Percentiles rank a stretch among this genome's conserved stretches.
Conservation (phyloP, 2,329 filamentous ascomycete genomes). For the Periconia sp. region DNA sequence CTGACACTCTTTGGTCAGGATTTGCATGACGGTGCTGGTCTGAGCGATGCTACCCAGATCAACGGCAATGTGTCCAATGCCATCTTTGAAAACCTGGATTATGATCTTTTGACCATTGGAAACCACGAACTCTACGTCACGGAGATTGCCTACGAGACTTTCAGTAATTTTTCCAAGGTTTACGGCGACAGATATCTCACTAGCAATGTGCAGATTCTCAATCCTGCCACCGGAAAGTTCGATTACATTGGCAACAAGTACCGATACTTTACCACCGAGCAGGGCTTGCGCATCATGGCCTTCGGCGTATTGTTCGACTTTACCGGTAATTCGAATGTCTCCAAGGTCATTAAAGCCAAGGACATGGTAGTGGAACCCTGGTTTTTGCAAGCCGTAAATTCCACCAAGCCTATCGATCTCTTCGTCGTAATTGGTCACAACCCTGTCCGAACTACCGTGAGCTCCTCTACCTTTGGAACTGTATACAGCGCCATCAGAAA, state of each 20-base stretch:
- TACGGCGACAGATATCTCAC: conserved; percentile 59
- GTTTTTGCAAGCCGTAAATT: conserved; percentile 62
- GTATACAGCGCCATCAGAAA: conserved; percentile 63
- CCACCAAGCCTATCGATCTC: conserved; percentile 60
- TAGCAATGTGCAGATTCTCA: conserved; percentile 55
- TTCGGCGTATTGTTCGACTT: conserved; percentile 56
- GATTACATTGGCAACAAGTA: conserved; percentile 52
- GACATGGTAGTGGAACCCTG: conserved; percentile 57
- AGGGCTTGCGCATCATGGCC: conserved; percentile 53
- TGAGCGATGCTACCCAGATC: conserved; percentile 61
- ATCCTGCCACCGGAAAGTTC: conserved; percentile 46
- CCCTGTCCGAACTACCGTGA: conserved; percentile 53
- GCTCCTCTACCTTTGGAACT: conserved; percentile 48
- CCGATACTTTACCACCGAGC: conserved; percentile 54
- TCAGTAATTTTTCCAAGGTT: conserved; percentile 59
- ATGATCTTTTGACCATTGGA: conserved; percentile 58
- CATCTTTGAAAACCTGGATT: conserved; percentile 56
- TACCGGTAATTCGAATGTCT: conserved; percentile 61
- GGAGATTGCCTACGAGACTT: conserved; percentile 63
- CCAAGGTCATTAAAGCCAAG: conserved; percentile 60
- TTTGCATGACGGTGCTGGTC: conserved; percentile 66
- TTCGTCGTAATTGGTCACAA: conserved; percentile 68
- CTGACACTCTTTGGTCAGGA: conserved; percentile 44
- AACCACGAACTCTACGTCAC: conserved; percentile 69
- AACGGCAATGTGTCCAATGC: conserved; percentile 59